phyloP scores from a whole-genome alignment of 257 asterid genomes.

The Solanum chilense region DNA sequence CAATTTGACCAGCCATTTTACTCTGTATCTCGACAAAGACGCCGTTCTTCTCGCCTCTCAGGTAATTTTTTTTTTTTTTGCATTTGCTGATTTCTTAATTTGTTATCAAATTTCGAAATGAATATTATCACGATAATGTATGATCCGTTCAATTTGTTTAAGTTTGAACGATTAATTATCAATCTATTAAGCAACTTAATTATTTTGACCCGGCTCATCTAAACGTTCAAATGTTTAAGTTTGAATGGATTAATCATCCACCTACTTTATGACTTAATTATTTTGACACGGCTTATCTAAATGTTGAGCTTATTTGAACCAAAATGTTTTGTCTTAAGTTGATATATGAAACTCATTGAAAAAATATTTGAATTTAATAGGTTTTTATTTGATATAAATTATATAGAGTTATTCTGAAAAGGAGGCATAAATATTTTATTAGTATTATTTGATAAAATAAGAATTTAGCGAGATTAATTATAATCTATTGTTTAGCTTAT shows the following conservation, averaged over 20 bases:
- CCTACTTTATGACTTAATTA: neutral
- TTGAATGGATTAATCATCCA: neutral
- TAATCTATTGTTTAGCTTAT: neutral
- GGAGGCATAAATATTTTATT: neutral
- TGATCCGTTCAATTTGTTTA: neutral
- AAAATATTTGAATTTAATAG: neutral
- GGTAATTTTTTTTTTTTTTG: slow-evolving; percentile 22
- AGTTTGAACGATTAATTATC: no score
- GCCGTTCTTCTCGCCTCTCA: slow-evolving; percentile 82
- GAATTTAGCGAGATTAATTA: neutral
- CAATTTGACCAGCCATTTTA: slow-evolving; percentile 82
- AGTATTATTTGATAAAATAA: neutral
- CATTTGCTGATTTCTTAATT: neutral
- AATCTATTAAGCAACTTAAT: neutral
- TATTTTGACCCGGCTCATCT: no score
- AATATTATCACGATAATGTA: neutral
- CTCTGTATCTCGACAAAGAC: slow-evolving; percentile 60
- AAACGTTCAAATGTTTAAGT: neutral
- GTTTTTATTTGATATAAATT: neutral
- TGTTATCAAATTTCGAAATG: neutral
- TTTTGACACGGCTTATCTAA: neutral
- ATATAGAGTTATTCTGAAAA: neutral
- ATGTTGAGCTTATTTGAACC: neutral
- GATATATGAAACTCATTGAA: neutral
- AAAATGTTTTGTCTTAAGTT: neutral